phyloP scores from a whole-genome alignment of 1,139 yeast genomes.

The Suhomyces choctaworum region DNA sequence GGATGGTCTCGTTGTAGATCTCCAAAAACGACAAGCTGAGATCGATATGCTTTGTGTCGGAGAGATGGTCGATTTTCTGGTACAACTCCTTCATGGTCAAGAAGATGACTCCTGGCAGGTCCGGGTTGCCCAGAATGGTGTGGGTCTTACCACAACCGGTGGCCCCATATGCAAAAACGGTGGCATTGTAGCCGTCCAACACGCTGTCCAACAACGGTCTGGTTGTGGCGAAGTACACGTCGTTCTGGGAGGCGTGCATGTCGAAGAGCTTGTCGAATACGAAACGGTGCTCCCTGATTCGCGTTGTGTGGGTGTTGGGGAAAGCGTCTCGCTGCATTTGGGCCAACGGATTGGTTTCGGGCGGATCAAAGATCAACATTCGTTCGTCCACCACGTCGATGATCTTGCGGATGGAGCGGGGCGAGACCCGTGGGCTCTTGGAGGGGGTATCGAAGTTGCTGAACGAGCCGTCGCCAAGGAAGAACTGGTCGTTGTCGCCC shows the following conservation, averaged over 20 bases:
- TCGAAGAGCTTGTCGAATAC: constrained; percentile 82
- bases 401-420: constrained; percentile 65
- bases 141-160: constrained; percentile 99
- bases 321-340: constrained; percentile 61
- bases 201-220: constrained; percentile 72
- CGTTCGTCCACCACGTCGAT: constrained; percentile 83
- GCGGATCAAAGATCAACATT: constrained; percentile 89
- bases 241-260: constrained; percentile 59
- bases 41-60: constrained; percentile 59
- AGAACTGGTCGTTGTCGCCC: constrained; percentile 37
- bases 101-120: constrained; percentile 78
- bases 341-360: constrained; percentile 67
- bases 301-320: constrained; percentile 41
- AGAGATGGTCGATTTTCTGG: constrained; percentile 52
- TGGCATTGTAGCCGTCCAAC: constrained; percentile 82
- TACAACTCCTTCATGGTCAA: constrained; percentile 78
- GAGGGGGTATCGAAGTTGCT: constrained; percentile 15
- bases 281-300: constrained; percentile 75
- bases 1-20: constrained; percentile 85
- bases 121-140: constrained; percentile 77
- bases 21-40: constrained; percentile 75
- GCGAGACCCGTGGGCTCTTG: constrained; percentile 22
- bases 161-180: constrained; percentile 96
- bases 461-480: constrained; percentile 62
- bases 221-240: constrained; percentile 68